Evolutionary conservation across 805 yeast species (phyloP).

Genomic region (Kregervanrija fluxuum): DNA sequence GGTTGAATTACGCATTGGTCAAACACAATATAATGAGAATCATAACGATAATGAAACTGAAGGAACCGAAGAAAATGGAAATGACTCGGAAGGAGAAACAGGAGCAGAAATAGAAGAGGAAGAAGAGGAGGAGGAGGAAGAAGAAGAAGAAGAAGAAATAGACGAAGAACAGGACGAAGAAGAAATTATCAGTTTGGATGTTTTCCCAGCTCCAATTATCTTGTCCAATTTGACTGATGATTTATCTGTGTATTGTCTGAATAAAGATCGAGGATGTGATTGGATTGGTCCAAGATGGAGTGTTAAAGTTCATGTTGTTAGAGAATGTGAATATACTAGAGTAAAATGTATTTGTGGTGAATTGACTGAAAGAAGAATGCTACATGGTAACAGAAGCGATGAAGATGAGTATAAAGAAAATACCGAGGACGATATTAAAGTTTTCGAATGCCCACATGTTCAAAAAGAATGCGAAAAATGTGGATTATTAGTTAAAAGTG

Average conservation of each 20-base stretch:
- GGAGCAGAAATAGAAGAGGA: no score
- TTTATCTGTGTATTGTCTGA: conserved; percentile 48
- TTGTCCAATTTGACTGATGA: conserved; percentile 57
- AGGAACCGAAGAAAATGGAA: not conserved
- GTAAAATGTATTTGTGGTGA: conserved; percentile 29
- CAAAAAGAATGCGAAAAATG: conserved; percentile 33
- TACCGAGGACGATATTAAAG: conserved; percentile 4
- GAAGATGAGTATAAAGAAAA: not conserved
- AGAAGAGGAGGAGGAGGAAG: not conserved
- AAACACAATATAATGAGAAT: not conserved
- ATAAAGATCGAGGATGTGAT: conserved; percentile 44
- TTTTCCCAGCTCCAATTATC: conserved; percentile 49
- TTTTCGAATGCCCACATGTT: conserved; percentile 33
- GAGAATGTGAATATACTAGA: conserved; percentile 32
- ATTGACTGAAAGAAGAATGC: conserved; percentile 15
- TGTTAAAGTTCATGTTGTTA: conserved; percentile 40
- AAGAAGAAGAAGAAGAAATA: not conserved
- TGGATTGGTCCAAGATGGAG: conserved; percentile 57
- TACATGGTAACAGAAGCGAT: conserved; percentile 6
- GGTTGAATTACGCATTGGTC: conserved; percentile 30
- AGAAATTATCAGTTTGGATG: conserved; percentile 18
- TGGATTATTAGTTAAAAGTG: conserved; percentile 20
- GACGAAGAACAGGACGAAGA: conserved; percentile 8
- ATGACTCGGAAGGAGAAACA: not conserved
- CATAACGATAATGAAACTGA: conserved; percentile 1